A percentile compares a stretch with the other conserved stretches of the same genome.
Conservation (phyloP, 2,329 filamentous ascomycete species). For the Neocatenulostroma microsporum region DNA sequence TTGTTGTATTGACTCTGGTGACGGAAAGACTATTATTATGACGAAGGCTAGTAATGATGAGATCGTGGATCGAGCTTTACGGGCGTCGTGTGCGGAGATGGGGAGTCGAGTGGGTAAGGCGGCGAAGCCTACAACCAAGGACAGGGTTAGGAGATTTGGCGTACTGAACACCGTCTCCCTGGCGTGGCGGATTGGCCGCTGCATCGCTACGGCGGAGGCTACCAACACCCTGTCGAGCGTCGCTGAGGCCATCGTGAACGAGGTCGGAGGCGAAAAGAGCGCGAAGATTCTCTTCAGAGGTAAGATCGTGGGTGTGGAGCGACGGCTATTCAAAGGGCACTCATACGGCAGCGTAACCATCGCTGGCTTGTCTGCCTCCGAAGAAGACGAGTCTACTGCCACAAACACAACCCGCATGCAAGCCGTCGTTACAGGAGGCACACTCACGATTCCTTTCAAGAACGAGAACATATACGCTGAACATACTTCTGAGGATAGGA, state of each 20-base stretch:
- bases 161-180: constrained; percentile 38
- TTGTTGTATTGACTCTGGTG: constrained; percentile 40
- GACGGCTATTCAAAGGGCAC: constrained; percentile 50
- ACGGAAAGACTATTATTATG: constrained; percentile 40
- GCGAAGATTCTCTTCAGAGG: constrained; percentile 55
- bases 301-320: constrained; percentile 55
- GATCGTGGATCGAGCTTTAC: constrained; percentile 37
- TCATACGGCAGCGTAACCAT: constrained; percentile 54
- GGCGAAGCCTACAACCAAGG: constrained; percentile 33
- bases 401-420: constrained; percentile 14
- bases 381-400: constrained; percentile 32
- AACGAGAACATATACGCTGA: constrained; percentile 63
- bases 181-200: constrained; percentile 50
- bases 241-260: constrained; percentile 51
- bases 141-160: constrained; percentile 29
- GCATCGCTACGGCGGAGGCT: constrained; percentile 46
- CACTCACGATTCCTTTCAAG: constrained; percentile 61
- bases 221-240: constrained; percentile 47
- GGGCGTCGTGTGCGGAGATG: constrained; percentile 34
- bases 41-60: constrained; percentile 35
- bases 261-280: constrained; percentile 47
- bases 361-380: constrained; percentile 12
- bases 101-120: constrained; percentile 36
- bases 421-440: constrained; percentile 36
- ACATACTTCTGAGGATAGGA: constrained; percentile 27